phyloP scores from a whole-genome alignment of 2,329 filamentous ascomycete genomes.

The Trichoderma sp. region DNA sequence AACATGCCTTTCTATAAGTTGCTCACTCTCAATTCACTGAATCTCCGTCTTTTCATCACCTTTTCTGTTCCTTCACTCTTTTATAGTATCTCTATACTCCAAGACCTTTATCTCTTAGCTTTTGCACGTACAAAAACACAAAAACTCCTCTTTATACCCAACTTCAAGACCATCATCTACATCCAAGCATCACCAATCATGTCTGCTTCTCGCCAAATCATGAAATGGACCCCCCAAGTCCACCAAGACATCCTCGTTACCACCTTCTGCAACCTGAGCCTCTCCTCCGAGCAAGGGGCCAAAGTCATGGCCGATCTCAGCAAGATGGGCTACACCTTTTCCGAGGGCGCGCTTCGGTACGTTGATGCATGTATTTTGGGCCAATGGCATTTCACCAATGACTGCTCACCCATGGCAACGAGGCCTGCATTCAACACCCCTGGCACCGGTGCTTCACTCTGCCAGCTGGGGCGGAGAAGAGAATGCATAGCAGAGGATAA shows the following conservation, averaged over 20 bases:
- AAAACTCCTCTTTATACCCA: not conserved
- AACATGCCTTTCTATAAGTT: not conserved
- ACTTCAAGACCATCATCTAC: not conserved
- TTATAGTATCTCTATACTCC: not conserved
- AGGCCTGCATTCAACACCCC: slow-evolving; percentile 9
- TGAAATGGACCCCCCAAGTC: slow-evolving; percentile 45
- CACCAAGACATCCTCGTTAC: slow-evolving; percentile 49
- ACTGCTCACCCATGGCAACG: not conserved
- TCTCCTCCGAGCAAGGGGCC: slow-evolving; percentile 36
- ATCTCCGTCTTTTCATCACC: not conserved
- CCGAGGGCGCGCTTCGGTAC: slow-evolving; percentile 46
- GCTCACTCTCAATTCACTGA: not conserved
- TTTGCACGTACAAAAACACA: not conserved
- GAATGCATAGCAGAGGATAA: not conserved
- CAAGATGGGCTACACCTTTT: slow-evolving; percentile 44
- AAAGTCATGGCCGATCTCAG: slow-evolving; percentile 44
- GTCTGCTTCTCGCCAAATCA: slow-evolving; percentile 33
- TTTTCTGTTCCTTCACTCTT: no score
- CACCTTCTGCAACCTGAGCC: slow-evolving; percentile 42
- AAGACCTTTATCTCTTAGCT: not conserved
- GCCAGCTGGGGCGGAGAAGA: not conserved
- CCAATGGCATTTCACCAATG: slow-evolving; percentile 11
- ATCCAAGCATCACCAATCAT: not conserved
- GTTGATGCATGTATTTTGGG: slow-evolving; percentile 11
- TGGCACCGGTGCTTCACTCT: slow-evolving; percentile 1